Base-by-base conservation (phyloP, 352 stramenopile species). In the Bremia lactucae region DNA sequence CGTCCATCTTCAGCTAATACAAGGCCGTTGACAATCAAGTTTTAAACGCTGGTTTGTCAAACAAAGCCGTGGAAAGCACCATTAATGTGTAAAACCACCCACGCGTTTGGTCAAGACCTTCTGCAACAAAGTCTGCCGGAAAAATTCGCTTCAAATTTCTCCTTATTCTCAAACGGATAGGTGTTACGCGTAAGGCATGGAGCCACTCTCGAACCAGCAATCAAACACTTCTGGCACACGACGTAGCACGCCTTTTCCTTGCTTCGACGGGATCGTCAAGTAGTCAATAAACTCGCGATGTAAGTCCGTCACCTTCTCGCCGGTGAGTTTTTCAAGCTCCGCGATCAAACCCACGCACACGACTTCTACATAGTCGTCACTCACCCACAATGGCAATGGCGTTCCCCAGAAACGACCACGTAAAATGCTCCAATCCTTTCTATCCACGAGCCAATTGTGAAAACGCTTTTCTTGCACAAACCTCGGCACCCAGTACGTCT, bases 41-140 rank as follows among this genome's bases (percentile, higher is more conserved):
- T 99, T 99, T 97, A 69, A 99, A 99, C 23, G 96, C 93, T 5
- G 96, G 96, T 63, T 98, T 96, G 70, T 98, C 94, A 58, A 99
- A 99, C 4, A 99, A 78, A 15, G 95, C 96, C 19, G 96, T 99
- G 4, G 92, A 97, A 11, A 99, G 73, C 24, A 99, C 95, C 95
- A 99, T 99, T 4, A 99, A 75, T 7, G 96, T 99, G 74, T 99
- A 99, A 75, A 99, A 99, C 96, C 96, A 99, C 28, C 96, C 96
- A 62, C 96, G 91, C 9, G 96, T 99, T 69, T 99, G 96, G 71
- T 99, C 96, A 10, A 99, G 83, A 15, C 96, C 96, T 72, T 99
- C 96, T 18, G 96, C 96, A 55, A 99, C 97, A 45, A 99, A 99
- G 61, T 99, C 95, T 13, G 96, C 96, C 0, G 96, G 96, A 63